Evolutionary conservation across 2,329 filamentous ascomycete genomes (phyloP).

Genomic region (Amesomyces nigricolor): DNA sequence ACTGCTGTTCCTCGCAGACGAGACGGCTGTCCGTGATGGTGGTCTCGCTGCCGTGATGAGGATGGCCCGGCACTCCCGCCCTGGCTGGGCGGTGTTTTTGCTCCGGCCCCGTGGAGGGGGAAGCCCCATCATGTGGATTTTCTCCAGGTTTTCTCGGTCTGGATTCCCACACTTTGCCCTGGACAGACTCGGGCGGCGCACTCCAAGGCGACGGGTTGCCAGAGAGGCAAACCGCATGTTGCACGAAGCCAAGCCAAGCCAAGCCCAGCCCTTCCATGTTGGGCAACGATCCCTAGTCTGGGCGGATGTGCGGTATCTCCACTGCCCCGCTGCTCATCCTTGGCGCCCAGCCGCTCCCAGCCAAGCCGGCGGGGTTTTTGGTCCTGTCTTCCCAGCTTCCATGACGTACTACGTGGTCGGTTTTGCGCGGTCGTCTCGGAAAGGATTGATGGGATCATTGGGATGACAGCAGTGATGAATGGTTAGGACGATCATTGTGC

Average conservation of each 20-base stretch:
- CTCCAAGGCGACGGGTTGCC: not conserved
- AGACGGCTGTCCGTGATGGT: not conserved
- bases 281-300: not conserved
- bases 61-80: not conserved
- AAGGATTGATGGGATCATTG: not conserved
- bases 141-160: not conserved
- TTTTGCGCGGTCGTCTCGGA: not conserved
- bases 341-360: not conserved
- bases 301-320: too few species aligned
- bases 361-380: not conserved
- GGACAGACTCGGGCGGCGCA: not conserved
- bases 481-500: not conserved
- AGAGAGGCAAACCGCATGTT: not conserved
- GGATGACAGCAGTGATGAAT: not conserved
- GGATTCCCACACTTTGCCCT: not conserved
- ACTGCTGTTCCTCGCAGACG: not conserved
- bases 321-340: not conserved
- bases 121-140: not conserved
- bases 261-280: not conserved
- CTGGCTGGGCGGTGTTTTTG: not conserved
- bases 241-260: not conserved
- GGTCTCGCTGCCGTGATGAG: not conserved
- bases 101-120: not conserved
- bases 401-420: conserved; percentile 8
- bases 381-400: not conserved